Evolutionary conservation across 345 rosid genomes (phyloP).

Genomic region (Hibiscus syriacus): DNA sequence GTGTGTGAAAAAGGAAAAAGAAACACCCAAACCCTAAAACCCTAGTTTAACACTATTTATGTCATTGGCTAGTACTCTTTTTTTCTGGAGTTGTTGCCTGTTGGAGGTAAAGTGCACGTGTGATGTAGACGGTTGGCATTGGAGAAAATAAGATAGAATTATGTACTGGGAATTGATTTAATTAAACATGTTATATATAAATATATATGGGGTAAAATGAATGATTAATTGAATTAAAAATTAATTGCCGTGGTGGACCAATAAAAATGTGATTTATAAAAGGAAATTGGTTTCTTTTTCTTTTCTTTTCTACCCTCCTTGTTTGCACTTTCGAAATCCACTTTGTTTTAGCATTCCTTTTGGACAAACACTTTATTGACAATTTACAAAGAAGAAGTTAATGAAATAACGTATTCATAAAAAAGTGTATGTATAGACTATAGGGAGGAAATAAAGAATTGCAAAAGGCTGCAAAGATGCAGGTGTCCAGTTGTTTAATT

Average conservation of each 20-base stretch:
- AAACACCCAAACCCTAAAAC: constrained; percentile 28
- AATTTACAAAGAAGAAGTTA: too few relatives aligned
- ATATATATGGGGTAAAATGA: too few relatives aligned
- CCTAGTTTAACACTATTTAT: constrained; percentile 13
- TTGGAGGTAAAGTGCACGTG: constrained; percentile 25
- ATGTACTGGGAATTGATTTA: too few relatives aligned
- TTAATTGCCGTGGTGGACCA: constrained; percentile 20
- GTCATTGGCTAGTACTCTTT: constrained; percentile 3
- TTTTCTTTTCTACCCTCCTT: neutral
- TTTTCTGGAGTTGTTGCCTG: constrained; percentile 14
- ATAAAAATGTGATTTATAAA: too few relatives aligned
- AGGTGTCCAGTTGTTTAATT: neutral
- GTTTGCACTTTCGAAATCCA: neutral
- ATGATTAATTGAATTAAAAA: neutral
- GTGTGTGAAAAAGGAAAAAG: neutral
- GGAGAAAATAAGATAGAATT: too few relatives aligned
- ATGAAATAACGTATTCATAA: too few relatives aligned
- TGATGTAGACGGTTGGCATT: constrained; percentile 14
- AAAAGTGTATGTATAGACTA: too few relatives aligned
- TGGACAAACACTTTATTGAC: neutral
- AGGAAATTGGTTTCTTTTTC: too few relatives aligned
- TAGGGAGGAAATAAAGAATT: neutral
- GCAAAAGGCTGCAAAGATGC: constrained; percentile 8
- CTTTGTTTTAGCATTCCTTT: neutral
- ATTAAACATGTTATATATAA: neutral